Evolutionary conservation across 306 rosid species (phyloP), one percentile per base, ranked within the genome.

Genomic region (Prunus salicina): DNA sequence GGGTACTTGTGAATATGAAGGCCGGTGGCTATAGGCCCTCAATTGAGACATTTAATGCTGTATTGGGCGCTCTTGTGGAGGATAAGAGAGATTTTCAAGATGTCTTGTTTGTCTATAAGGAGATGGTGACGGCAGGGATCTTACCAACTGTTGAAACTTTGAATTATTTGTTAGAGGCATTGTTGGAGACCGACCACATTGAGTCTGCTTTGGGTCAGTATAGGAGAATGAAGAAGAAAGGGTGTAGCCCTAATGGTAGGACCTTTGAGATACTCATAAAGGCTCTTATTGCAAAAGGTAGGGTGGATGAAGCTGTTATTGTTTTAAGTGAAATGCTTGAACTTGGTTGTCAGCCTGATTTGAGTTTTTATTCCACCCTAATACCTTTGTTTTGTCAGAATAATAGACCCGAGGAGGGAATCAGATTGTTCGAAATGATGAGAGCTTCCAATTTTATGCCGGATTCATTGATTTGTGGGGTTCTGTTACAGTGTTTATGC

Each of bases 121-220:
- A 95, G 86, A 89, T 95, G 84, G 92, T 95, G 81, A 92, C 89
- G 76, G 85, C 88, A 9, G 91, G 97, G 62, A 63, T 83, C 41
- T 60, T 84, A 12, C 98, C 98, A 12, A 85, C 76, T 7, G 76
- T 89, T 34, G 85, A 89, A 12, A 92, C 96, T 62, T 83, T 95
- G 86, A 95, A 95, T 79, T 79, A 55, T 78, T 86, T 95, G 91
- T 77, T 95, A 86, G 87, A 88, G 78, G 85, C 78, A 13, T 84
- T 92, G 87, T 77, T 88, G 27, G 76, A 66, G n/a, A 71, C 68
- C 25, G 71, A 82, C 72, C 76, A 67, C 76, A 75, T 88, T 76
- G 87, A 90, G 49, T 74, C 82, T 55, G 98, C 97, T 79, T 69
- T 95, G 86, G 83, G 87, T 81, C 98, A 95, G 76, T 95, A 85